phyloP scores from a whole-genome alignment of 2,329 filamentous ascomycete species.

The Fusarium odoratissimum region DNA sequence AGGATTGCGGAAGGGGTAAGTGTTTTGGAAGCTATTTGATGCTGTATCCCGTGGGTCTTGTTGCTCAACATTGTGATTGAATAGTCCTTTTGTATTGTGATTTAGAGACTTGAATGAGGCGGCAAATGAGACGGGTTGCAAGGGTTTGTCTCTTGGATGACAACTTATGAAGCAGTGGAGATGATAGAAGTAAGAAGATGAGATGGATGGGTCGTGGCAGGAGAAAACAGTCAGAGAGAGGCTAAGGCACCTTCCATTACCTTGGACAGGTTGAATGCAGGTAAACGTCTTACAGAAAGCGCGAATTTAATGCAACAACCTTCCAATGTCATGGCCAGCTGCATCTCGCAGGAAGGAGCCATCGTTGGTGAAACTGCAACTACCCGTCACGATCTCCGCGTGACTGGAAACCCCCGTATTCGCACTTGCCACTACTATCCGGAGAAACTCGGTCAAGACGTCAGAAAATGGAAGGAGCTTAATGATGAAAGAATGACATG shows the following conservation, averaged over 20 bases:
- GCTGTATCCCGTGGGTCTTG: not conserved
- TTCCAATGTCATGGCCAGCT: conserved; percentile 18
- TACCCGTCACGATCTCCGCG: conserved; percentile 15
- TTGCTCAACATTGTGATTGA: not conserved
- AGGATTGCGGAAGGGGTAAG: not conserved
- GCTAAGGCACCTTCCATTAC: not conserved
- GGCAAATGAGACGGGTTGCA: not conserved
- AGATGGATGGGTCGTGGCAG: not conserved
- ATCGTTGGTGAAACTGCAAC: conserved; percentile 32
- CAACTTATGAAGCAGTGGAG: not conserved
- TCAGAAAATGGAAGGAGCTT: not conserved
- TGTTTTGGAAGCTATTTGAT: not conserved
- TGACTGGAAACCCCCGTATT: not conserved
- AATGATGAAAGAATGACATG: not conserved
- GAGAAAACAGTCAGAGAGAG: not conserved
- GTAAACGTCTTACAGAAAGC: not conserved
- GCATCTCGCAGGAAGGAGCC: conserved; percentile 22
- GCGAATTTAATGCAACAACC: not conserved
- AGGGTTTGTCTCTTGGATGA: not conserved
- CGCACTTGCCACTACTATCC: not conserved
- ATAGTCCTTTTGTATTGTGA: not conserved
- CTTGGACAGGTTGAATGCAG: not conserved
- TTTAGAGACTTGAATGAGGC: not conserved
- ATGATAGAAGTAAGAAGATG: not conserved
- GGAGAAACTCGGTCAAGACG: not conserved